These are phyloP conservation scores for Ophiostoma quercus DNA, from an alignment of 2,329 filamentous ascomycete genomes.

Conservation along the genomic window DNA sequence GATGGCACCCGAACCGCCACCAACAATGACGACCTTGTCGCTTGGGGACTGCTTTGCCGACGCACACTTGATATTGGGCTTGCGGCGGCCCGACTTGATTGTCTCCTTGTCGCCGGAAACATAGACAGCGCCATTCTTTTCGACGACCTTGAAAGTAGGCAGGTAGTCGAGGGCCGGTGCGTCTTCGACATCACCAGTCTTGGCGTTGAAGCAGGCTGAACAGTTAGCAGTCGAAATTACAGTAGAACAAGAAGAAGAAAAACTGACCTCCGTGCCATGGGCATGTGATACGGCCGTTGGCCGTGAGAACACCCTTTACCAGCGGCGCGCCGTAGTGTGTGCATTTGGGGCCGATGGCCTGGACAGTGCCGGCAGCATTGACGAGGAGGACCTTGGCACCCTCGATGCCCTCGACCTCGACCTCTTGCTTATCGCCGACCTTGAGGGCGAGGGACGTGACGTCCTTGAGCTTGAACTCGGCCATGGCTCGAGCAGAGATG, in stretches of 20 bases:
- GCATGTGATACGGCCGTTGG: constrained; percentile 79
- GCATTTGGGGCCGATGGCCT: constrained; percentile 79
- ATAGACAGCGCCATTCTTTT: constrained; percentile 79
- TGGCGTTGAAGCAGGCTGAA: constrained; percentile 83
- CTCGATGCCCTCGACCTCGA: constrained; percentile 83
- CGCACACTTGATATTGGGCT: constrained; percentile 66
- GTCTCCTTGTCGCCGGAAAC: constrained; percentile 71
- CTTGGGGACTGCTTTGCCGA: constrained; percentile 43
- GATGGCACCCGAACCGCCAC: constrained; percentile 78
- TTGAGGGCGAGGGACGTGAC: constrained; percentile 68
- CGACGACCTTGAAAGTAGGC: constrained; percentile 70
- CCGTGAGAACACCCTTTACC: constrained; percentile 75
- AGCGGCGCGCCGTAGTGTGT: constrained; percentile 86
- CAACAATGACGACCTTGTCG: constrained; percentile 71
- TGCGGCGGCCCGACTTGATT: constrained; percentile 71
- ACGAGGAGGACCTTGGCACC: constrained; percentile 80
- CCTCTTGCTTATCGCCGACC: constrained; percentile 79
- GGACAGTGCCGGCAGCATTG: constrained; percentile 68
- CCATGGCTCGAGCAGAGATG: constrained; percentile 40
- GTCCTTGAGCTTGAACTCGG: constrained; percentile 67
- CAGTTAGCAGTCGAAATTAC: not conserved
- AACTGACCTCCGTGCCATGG: constrained; percentile 80
- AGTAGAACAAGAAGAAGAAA: constrained; percentile 34
- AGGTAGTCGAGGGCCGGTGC: constrained; percentile 86
- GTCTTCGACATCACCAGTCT: constrained; percentile 89